Evolutionary conservation across 2,329 filamentous ascomycete species (phyloP).

Genomic region (Aspergillus piperis): DNA sequence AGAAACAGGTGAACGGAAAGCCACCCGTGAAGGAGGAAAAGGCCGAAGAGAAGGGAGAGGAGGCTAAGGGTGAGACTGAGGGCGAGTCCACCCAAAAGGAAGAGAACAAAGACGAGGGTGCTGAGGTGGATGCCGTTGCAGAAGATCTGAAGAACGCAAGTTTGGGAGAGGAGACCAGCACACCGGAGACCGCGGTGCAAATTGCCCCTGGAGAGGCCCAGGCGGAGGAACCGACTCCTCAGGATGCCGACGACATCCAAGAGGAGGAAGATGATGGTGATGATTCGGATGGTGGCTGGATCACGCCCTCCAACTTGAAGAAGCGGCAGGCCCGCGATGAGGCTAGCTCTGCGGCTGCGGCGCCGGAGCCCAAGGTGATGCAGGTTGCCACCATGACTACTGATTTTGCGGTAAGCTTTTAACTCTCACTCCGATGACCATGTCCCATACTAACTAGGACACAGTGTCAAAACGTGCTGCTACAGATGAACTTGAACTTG

Average conservation of each 20-base stretch:
- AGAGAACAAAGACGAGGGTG: constrained; percentile 25
- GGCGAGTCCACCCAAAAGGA: neutral
- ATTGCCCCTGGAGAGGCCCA: constrained; percentile 22
- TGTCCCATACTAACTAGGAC: neutral
- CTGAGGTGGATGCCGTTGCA: constrained; percentile 32
- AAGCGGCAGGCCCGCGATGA: constrained; percentile 74
- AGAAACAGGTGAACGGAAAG: constrained; percentile 74
- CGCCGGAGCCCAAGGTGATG: constrained; percentile 64
- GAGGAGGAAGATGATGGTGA: constrained; percentile 39
- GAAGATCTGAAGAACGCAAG: constrained; percentile 30
- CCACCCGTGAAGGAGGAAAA: constrained; percentile 53
- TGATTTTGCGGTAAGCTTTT: constrained; percentile 78
- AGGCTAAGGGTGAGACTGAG: constrained; percentile 15
- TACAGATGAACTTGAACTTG: constrained; percentile 92
- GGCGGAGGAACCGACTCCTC: constrained; percentile 3
- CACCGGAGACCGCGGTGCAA: constrained; percentile 11
- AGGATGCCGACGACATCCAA: constrained; percentile 7
- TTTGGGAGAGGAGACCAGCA: constrained; percentile 27
- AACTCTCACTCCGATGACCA: no score
- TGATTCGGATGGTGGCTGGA: constrained; percentile 73
- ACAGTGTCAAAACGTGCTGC: constrained; percentile 78
- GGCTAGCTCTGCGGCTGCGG: constrained; percentile 49
- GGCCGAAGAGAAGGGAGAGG: constrained; percentile 26
- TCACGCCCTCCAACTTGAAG: constrained; percentile 89
- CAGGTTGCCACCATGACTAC: constrained; percentile 90